These are phyloP conservation scores for Pestalotiopsis sp. DNA, from an alignment of 2,329 filamentous ascomycete genomes.

Conservation along the genomic window DNA sequence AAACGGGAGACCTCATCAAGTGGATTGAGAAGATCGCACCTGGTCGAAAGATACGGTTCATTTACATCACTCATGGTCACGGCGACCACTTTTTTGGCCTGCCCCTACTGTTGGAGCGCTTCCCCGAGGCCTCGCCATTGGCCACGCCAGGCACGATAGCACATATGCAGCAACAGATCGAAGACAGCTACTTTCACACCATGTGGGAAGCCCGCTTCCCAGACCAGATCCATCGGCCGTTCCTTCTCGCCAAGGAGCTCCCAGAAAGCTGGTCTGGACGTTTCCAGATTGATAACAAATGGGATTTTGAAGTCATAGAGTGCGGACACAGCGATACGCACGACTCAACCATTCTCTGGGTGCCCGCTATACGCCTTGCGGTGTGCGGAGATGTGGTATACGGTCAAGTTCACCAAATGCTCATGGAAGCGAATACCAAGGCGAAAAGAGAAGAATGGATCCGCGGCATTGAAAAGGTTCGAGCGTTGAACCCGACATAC, in stretches of 20 bases:
- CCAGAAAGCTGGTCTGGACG: neutral
- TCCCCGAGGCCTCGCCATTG: constrained; percentile 25
- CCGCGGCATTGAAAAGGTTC: constrained; percentile 32
- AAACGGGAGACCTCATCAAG: constrained; percentile 32
- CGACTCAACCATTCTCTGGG: constrained; percentile 36
- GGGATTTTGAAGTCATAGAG: constrained; percentile 23
- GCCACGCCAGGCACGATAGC: neutral
- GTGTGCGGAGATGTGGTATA: constrained; percentile 42
- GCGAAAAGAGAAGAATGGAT: constrained; percentile 36
- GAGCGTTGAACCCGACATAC: constrained; percentile 30
- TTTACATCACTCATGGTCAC: constrained; percentile 46
- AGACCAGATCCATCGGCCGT: neutral
- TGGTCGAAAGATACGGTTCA: constrained; percentile 30
- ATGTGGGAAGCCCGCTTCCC: neutral
- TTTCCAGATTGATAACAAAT: constrained; percentile 25
- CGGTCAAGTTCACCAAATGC: constrained; percentile 37
- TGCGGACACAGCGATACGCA: constrained; percentile 25
- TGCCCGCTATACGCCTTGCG: constrained; percentile 36
- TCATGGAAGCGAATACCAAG: constrained; percentile 36
- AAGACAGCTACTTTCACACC: neutral
- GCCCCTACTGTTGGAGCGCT: constrained; percentile 29
- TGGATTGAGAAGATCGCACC: constrained; percentile 39
- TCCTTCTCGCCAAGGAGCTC: neutral
- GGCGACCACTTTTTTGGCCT: constrained; percentile 43
- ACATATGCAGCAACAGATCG: neutral